A percentile compares a stretch with the other conserved stretches of the same genome.
Evolutionary conservation across 345 rosid genomes (phyloP).

Genomic region (Lumnitzera racemosa): DNA sequence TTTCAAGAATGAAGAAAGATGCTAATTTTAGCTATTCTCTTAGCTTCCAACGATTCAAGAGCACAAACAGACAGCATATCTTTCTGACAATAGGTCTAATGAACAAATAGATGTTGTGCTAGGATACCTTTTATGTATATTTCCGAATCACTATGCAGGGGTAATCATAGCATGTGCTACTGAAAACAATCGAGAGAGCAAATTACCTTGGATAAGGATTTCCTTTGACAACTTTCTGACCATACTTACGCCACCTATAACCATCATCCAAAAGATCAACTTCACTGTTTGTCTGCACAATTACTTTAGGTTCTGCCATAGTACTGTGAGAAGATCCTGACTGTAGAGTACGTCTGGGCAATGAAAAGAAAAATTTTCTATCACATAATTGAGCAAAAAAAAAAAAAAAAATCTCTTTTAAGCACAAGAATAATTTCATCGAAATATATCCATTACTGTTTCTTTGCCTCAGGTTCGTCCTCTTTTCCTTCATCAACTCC

Average conservation of each 20-base stretch:
- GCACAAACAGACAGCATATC: no score
- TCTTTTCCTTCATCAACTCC: slow-evolving; percentile 23
- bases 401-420: background rate
- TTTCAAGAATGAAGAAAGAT: no score
- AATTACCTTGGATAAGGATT: slow-evolving; percentile 68
- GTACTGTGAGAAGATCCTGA: slow-evolving; percentile 49
- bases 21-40: no score
- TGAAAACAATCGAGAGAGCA: no score
- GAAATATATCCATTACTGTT: slow-evolving; percentile 28
- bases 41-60: no score
- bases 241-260: slow-evolving; percentile 81
- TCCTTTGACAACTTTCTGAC: slow-evolving; percentile 83
- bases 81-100: no score
- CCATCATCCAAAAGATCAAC: slow-evolving; percentile 83
- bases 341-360: slow-evolving; percentile 44
- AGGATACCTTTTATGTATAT: no score
- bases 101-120: no score
- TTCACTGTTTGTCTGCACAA: slow-evolving; percentile 78
- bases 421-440: background rate
- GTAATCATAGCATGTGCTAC: no score
- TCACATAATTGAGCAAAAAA: background rate
- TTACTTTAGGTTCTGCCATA: slow-evolving; percentile 64
- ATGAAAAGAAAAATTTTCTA: background rate
- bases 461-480: slow-evolving; percentile 57
- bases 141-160: no score